Percentiles rank a stretch among this genome's conserved stretches.
Conservation (phyloP, 2,329 filamentous ascomycete genomes). For the Achaetomium macrosporum region DNA sequence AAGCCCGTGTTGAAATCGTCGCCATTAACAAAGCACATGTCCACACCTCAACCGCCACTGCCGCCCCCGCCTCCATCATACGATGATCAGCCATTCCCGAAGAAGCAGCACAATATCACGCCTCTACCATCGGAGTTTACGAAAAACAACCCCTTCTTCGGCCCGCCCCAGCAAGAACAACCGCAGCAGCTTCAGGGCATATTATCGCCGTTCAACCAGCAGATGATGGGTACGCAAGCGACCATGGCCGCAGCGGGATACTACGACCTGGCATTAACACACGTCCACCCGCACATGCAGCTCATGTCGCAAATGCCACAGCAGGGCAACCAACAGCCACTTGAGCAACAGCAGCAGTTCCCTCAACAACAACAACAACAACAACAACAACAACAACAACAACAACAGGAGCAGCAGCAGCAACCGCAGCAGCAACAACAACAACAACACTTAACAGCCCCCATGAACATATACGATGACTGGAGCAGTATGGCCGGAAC, state of each 20-base stretch:
- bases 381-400: constrained; percentile 10
- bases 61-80: constrained; percentile 9
- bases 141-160: constrained; percentile 12
- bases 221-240: constrained; percentile 10
- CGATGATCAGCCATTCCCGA: constrained; percentile 8
- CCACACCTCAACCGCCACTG: constrained; percentile 12
- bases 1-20: constrained; percentile 9
- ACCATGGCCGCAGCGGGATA: constrained; percentile 7
- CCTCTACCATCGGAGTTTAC: constrained; percentile 1
- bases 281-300: constrained; percentile 21
- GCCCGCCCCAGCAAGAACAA: constrained; percentile 3
- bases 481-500: constrained; percentile 25
- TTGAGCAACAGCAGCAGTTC: constrained; percentile 4
- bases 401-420: constrained; percentile 2
- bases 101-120: constrained; percentile 20
- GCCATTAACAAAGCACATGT: constrained; percentile 18
- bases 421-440: constrained; percentile 7
- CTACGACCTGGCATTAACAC: constrained; percentile 15
- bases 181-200: constrained; percentile 3
- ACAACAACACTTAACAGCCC: neutral
- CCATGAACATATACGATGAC: constrained; percentile 21
- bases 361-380: constrained; percentile 7
- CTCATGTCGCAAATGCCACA: constrained; percentile 11
- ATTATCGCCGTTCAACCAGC: constrained; percentile 14
- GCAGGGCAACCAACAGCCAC: constrained; percentile 3